Percentiles rank a stretch among this genome's conserved stretches.
These are phyloP conservation scores for Grosmannia clavigera DNA, from an alignment of 2,329 filamentous ascomycete species.

Conservation along the genomic window DNA sequence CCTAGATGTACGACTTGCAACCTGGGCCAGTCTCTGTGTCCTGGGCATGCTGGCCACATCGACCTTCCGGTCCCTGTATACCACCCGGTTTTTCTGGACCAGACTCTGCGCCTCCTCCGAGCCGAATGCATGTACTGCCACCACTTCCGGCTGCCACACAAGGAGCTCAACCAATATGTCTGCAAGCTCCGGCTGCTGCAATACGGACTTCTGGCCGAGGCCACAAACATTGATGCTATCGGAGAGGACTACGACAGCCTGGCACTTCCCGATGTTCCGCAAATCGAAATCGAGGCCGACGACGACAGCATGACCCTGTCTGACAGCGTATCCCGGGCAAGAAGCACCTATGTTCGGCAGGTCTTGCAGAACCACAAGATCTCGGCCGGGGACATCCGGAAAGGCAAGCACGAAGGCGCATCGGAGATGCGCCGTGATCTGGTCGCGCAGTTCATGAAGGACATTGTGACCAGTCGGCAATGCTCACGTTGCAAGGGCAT, in stretches of 20 bases:
- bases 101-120: conserved; percentile 71
- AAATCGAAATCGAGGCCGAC: conserved; percentile 44
- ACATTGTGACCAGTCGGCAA: conserved; percentile 55
- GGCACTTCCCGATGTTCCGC: conserved; percentile 23
- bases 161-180: conserved; percentile 62
- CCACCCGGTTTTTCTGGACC: conserved; percentile 93
- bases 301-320: conserved; percentile 46
- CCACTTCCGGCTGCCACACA: conserved; percentile 65
- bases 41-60: conserved; percentile 90
- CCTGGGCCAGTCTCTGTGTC: conserved; percentile 66
- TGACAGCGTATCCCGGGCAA: conserved; percentile 39
- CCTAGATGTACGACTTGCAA: conserved; percentile 84
- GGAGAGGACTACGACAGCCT: conserved; percentile 34
- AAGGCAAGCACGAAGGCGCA: conserved; percentile 72
- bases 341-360: conserved; percentile 57
- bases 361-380: conserved; percentile 50
- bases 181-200: conserved; percentile 82
- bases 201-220: conserved; percentile 66
- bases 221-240: conserved; percentile 42
- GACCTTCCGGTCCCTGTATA: conserved; percentile 89
- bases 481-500: conserved; percentile 59
- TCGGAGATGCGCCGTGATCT: conserved; percentile 63
- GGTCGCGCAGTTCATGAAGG: conserved; percentile 69
- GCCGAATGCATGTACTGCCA: conserved; percentile 88
- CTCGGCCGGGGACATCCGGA: conserved; percentile 34